Evolutionary conservation across 179 eudicot species (phyloP).

Genomic region (Drosera spatulata): DNA sequence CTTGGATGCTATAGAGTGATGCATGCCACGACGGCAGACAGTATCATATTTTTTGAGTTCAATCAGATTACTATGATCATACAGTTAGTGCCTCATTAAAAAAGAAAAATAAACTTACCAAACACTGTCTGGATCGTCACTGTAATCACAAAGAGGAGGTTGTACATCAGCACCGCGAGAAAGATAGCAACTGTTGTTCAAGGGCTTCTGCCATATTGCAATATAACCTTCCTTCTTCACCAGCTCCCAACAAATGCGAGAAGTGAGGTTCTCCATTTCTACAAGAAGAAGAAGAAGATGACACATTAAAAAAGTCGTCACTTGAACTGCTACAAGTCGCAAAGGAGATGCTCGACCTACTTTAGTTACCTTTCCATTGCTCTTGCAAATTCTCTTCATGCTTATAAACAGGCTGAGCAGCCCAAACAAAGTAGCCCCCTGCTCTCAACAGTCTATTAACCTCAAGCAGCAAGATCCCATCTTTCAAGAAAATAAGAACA

Average conservation of each 20-base stretch:
- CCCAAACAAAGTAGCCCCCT: conserved; percentile 63
- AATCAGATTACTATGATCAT: no score
- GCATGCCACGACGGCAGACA: no score
- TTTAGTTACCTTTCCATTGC: conserved; percentile 43
- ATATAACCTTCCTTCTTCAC: conserved; percentile 43
- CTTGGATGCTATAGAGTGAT: no score
- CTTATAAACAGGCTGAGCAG: conserved; percentile 47
- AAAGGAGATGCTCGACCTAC: no score
- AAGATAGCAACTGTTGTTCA: conserved; percentile 50
- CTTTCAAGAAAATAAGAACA: conserved; percentile 16
- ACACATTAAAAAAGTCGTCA: neutral
- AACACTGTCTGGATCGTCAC: conserved; percentile 48
- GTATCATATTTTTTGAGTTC: no score
- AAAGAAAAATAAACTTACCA: conserved; percentile 26
- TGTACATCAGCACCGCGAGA: conserved; percentile 21
- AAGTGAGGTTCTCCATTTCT: conserved; percentile 53
- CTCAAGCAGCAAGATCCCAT: conserved; percentile 64
- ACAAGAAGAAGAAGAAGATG: neutral
- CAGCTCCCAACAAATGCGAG: conserved; percentile 45
- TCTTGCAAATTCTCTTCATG: conserved; percentile 33
- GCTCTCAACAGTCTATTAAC: conserved; percentile 52
- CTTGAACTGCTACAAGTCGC: no score
- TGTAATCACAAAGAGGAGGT: conserved; percentile 42
- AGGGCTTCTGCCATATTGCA: conserved; percentile 61
- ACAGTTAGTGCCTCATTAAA: neutral